Evolutionary conservation across 148 eudicot species (phyloP).

Genomic region (Spergularia marina): DNA sequence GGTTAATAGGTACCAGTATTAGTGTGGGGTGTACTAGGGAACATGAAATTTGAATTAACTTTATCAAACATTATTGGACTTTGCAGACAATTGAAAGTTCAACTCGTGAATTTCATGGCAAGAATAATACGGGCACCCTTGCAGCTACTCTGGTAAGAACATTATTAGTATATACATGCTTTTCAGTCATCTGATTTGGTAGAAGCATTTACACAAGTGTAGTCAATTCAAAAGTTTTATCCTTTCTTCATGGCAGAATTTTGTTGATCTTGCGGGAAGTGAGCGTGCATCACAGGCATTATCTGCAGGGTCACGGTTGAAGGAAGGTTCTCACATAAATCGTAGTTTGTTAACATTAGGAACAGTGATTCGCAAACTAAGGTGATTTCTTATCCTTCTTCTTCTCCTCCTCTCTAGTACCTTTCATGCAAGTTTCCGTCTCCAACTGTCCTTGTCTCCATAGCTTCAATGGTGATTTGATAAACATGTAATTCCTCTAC

Average conservation of each 20-base stretch:
- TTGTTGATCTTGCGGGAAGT: constrained; percentile 98
- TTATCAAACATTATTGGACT: constrained; percentile 9
- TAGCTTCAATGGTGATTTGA: neutral
- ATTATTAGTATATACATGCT: neutral
- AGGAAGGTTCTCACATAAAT: constrained; percentile 95
- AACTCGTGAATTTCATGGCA: constrained; percentile 52
- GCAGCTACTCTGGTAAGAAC: constrained; percentile 78
- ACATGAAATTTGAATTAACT: neutral
- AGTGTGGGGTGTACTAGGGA: neutral
- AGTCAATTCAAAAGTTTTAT: neutral
- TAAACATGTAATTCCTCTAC: neutral
- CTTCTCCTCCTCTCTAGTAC: neutral
- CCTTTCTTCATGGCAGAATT: constrained; percentile 48
- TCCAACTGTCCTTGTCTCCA: neutral
- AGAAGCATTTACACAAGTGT: constrained; percentile 4
- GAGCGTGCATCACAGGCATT: constrained; percentile 96
- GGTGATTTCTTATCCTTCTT: constrained; percentile 34
- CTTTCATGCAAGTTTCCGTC: neutral
- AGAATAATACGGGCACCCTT: constrained; percentile 65
- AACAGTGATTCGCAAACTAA: constrained; percentile 92
- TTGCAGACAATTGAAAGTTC: constrained; percentile 93
- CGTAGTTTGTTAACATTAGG: constrained; percentile 92
- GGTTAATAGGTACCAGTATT: neutral
- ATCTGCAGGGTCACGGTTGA: constrained; percentile 86
- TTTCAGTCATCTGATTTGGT: constrained; percentile 7